Conservation (phyloP, 1,284 basidiomycete species). For the Caloboletus firmus region DNA sequence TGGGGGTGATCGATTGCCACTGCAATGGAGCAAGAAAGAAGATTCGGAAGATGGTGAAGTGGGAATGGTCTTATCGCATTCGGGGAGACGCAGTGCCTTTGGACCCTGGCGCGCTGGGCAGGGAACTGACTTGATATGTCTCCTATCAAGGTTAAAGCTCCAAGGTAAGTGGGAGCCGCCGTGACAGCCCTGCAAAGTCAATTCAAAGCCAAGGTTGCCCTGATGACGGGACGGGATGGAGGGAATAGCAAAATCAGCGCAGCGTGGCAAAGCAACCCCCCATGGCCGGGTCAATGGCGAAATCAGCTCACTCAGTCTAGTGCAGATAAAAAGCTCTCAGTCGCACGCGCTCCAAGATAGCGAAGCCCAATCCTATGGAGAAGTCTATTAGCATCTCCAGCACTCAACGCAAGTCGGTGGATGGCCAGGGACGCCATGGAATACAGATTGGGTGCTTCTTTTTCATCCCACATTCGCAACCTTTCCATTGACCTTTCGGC, state of each 20-base stretch:
- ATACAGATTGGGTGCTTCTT: slow-evolving; percentile 32
- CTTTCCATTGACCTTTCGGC: background rate
- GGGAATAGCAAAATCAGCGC: slow-evolving; percentile 33
- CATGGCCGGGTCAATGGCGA: slow-evolving; percentile 30
- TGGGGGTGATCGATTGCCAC: background rate
- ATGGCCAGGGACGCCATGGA: slow-evolving; percentile 25
- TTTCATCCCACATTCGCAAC: accelerated
- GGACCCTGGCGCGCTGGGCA: too few species aligned
- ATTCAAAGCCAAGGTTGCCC: too few species aligned
- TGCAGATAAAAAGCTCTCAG: too few species aligned
- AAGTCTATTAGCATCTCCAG: slow-evolving; percentile 9
- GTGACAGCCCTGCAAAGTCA: too few species aligned
- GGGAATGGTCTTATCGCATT: background rate
- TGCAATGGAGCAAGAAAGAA: too few species aligned
- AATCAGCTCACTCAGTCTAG: slow-evolving; percentile 23
- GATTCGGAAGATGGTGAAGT: background rate
- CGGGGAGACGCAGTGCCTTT: background rate
- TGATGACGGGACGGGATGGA: background rate
- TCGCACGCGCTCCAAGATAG: too few species aligned
- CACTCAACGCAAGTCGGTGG: slow-evolving; percentile 16
- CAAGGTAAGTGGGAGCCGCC: too few species aligned
- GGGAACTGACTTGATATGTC: too few species aligned
- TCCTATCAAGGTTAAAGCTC: too few species aligned
- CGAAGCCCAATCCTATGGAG: slow-evolving; percentile 18
- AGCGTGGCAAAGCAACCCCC: background rate